Evolutionary conservation across 208 protist genomes (phyloP), one percentile per base, ranked within the genome.

Genomic region (Acanthamoeba sp.): DNA sequence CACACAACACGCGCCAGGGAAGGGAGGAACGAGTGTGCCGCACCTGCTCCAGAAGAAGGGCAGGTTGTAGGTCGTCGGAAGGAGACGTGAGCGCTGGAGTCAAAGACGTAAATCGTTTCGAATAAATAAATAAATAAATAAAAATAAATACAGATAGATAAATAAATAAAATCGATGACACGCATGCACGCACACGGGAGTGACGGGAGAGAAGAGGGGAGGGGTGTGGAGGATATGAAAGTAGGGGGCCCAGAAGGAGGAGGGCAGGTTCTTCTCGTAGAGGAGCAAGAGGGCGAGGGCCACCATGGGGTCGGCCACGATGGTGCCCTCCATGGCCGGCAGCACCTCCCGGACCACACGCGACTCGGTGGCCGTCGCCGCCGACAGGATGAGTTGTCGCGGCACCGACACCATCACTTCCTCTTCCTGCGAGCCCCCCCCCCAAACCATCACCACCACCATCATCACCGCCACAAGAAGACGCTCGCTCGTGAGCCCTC

Each of bases 221-320:
- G 10, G 16, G 48, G 48, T 20, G 18, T 27, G 66, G 66, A 40
- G 66, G 66, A 76, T 76, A 76, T 76, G n/a, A 76, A 76, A 38
- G 18, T 27, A 76, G 34, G 66, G 66, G 12, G 66, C 66, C 66
- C 66, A 76, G 66, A 76, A 76, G 20, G 66, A 76, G 20, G 66
- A 27, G 12, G 66, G 66, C n/a, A 40, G n/a, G 66, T 76, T 6
- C 66, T 76, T 76, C 66, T 76, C 66, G 34, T 76, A 38, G 66
- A 76, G n/a, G 34, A 76, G 66, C 32, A 76, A 40, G 9, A 76
- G 32, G 9, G 66, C 66, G 12, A 76, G 66, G 66, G 32, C 6
- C 66, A 76, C 34, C 66, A 76, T 76, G 9, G 66, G 66, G 34
- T 76, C 66, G n/a, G 66, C 18, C 12, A 76, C 6, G 34, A 76